Evolutionary conservation across 2,329 filamentous ascomycete species (phyloP), one percentile per base, ranked within the genome.

Genomic region (Juglanconis oblonga): DNA sequence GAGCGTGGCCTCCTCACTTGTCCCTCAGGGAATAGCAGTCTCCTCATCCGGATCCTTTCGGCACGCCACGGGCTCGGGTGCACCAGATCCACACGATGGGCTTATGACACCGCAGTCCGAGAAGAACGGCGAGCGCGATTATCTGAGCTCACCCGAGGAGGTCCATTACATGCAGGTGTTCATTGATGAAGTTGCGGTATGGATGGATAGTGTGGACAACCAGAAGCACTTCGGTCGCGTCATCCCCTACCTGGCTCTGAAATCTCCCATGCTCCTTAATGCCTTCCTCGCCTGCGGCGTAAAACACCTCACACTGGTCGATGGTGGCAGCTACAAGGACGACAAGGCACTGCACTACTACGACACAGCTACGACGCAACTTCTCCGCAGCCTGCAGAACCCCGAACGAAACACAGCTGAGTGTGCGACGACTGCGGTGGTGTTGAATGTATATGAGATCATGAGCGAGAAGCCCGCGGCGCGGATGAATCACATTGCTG

Each of bases 191-290:
- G 91, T 98, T 2, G 92, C 89, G 1, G 75, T 92, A 3, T 97
- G 94, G 92, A 96, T 98, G 91, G 94, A 97, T 74, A 91, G 87
- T 47, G 87, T 97, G 79, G 91, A 96, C 75, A 82, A 86, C 38
- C 82, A 88, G 65, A 94, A 94, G 75, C 90, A 96, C 77, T 97
- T 97, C 72, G 91, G 91, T 31, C 84, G 89, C 52, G 78, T 91
- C 17, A 79, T 97, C n/a, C 92, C 94, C 0, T 92, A 92, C 67
- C 85, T 94, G 67, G 87, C 92, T 1, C 78, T 97, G 31, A 84
- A 87, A 57, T 91, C 95, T 61, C 89, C 92, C 0, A 93, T 97
- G 89, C 82, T 98, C 11, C 82, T 96, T 36, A 93, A 96, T 69
- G 92, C 94, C 0, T 88, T 96, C 63, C 78, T 97, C 36, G 92